These are phyloP conservation scores for Verbascum thapsus DNA, from an alignment of 257 asterid species.

Conservation along the genomic window DNA sequence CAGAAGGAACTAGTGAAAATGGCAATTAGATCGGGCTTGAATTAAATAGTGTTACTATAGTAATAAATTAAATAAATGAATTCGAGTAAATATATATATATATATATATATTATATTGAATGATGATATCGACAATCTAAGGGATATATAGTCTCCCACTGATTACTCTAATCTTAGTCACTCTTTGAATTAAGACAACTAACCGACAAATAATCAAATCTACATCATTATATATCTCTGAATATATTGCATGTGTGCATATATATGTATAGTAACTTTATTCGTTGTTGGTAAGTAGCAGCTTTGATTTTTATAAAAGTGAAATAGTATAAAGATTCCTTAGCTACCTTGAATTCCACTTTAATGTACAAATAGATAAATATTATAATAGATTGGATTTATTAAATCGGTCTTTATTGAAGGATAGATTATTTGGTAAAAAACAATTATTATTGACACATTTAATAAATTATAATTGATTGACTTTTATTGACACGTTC, in stretches of 20 bases:
- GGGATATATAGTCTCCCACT: no score
- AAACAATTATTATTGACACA: no score
- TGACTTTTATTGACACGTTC: no score
- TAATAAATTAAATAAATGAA: no score
- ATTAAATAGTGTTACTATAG: background rate
- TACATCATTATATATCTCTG: conserved; percentile 23
- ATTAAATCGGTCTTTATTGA: no score
- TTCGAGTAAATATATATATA: no score
- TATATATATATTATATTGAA: no score
- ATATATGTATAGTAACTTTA: conserved; percentile 47
- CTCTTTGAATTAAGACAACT: conserved; percentile 26
- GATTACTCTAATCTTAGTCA: conserved; percentile 18
- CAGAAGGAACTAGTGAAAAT: conserved; percentile 19
- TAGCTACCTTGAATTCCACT: conserved; percentile 34
- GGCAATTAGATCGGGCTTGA: conserved; percentile 40
- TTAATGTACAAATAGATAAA: no score
- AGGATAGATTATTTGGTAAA: no score
- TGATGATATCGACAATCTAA: no score
- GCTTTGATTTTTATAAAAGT: conserved; percentile 58
- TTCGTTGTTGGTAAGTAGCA: conserved; percentile 41
- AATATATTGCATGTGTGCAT: background rate
- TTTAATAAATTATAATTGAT: no score
- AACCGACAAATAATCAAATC: conserved; percentile 47
- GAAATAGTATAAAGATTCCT: conserved; percentile 46
- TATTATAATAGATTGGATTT: no score